Evolutionary conservation across 176 grass and related monocot species (phyloP), one percentile per base, ranked within the genome.

Genomic region (Phyllostachys edulis): DNA sequence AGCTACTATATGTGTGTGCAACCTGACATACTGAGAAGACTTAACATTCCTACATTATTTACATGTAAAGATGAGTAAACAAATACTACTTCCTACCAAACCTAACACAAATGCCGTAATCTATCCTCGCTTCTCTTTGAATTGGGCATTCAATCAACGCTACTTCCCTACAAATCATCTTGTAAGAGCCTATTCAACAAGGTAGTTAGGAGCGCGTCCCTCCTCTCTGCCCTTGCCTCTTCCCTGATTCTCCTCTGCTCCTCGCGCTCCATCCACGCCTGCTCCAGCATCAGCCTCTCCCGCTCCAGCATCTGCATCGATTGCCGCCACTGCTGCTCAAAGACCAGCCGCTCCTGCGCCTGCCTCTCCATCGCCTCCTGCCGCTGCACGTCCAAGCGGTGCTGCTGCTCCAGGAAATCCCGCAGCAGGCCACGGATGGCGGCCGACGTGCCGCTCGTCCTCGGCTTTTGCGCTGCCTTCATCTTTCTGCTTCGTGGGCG

Each of bases 181-280:
- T 94, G 88, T 59, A 94, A 51, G 76, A 96, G 82, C 29, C 88
- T 96, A 51, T 90, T 91, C 7, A 99, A 66, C 71, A 99, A 83
- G 57, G 71, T 46, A 2, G 88, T 96, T 0, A 99, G 72, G 32
- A 99, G 71, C 4, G 82, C 89, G 50, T 99, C 93, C 72, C 86
- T 90, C 59, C 84, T 82, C 62, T 99, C 84, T 0, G 97, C 90
- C 72, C 93, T 89, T 8, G 44, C 84, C 26, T 99, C 96, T 6
- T 94, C 96, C 78, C 89, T 90, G 15, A 51, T n/a, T 80, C 97
- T 91, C 84, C 97, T 92, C 82, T 94, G 93, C 85, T 96, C 97
- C 76, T 96, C 93, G 5, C 93, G 92, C 82, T 92, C 86, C 91
- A 83, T 42, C 90, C 97, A 94, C 10, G 78, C 76, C 82, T 86